Conservation (phyloP, 768 basidiomycete genomes). For the Chiua virens region DNA sequence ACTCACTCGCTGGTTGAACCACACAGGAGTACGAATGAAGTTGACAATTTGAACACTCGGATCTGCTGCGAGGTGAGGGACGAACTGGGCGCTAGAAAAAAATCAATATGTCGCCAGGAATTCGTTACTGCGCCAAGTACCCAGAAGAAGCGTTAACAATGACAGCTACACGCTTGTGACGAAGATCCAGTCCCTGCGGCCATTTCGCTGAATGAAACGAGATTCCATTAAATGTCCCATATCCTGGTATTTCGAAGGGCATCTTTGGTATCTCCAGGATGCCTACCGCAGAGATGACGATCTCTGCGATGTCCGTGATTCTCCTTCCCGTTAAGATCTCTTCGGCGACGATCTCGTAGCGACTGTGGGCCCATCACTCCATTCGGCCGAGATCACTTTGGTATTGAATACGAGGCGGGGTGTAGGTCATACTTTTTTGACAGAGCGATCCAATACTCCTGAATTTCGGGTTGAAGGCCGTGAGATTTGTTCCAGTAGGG, state of each 20-base stretch:
- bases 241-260: slow-evolving; percentile 35
- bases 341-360: slow-evolving; percentile 38
- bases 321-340: slow-evolving; percentile 33
- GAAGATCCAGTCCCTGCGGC: slow-evolving; percentile 40
- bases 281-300: slow-evolving; percentile 53
- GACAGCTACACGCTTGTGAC: slow-evolving; percentile 40
- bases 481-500: slow-evolving; percentile 45
- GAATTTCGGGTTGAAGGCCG: slow-evolving; percentile 42
- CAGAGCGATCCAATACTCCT: slow-evolving; percentile 43
- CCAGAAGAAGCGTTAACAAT: slow-evolving; percentile 70
- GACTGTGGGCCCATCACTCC: slow-evolving; percentile 38
- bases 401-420: slow-evolving; percentile 42
- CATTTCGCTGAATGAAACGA: slow-evolving; percentile 57
- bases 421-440: slow-evolving; percentile 43
- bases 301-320: slow-evolving; percentile 37
- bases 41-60: slow-evolving; percentile 54
- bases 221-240: slow-evolving; percentile 45
- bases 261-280: slow-evolving; percentile 45
- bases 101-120: slow-evolving; percentile 1
- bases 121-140: slow-evolving; percentile 30
- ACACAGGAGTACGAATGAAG: slow-evolving; percentile 60
- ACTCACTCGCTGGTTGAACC: slow-evolving; percentile 55
- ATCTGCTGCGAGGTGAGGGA: slow-evolving; percentile 54
- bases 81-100: slow-evolving; percentile 54
- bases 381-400: slow-evolving; percentile 44